Percentiles rank a stretch among this genome's conserved stretches.
These are phyloP conservation scores for Pachyrhizus erosus DNA, from an alignment of 306 rosid genomes.

Conservation along the genomic window DNA sequence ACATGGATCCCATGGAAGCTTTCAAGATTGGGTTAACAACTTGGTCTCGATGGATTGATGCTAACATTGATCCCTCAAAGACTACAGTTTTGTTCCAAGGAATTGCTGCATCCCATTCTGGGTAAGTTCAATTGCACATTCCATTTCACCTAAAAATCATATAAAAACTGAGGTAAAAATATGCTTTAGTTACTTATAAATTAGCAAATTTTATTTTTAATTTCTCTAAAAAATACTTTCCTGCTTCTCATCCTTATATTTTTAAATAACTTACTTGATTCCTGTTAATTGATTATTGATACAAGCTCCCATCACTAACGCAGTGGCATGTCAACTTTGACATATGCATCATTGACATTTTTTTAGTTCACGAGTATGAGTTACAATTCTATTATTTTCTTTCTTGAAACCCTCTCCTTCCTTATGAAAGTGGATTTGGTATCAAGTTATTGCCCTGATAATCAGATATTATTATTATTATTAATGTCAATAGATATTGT, in stretches of 20 bases:
- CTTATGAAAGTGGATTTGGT: background rate
- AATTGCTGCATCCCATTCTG: constrained; percentile 67
- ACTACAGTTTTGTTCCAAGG: constrained; percentile 79
- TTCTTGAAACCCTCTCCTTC: background rate
- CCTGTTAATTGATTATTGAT: background rate
- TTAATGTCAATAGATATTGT: background rate
- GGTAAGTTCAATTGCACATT: constrained; percentile 46
- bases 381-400: background rate
- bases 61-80: constrained; percentile 67
- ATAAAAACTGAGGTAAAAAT: background rate
- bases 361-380: background rate
- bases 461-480: background rate
- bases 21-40: constrained; percentile 68
- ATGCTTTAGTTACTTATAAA: background rate
- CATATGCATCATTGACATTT: background rate
- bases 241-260: background rate
- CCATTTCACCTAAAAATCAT: background rate
- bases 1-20: constrained; percentile 77
- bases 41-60: constrained; percentile 73
- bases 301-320: background rate
- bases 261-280: background rate
- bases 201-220: background rate
- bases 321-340: background rate
- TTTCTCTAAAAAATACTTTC: background rate
- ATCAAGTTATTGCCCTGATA: background rate